A percentile compares a stretch with the other conserved stretches of the same genome.
Conservation (phyloP, 345 rosid species). For the Eucalyptus paniculata region DNA sequence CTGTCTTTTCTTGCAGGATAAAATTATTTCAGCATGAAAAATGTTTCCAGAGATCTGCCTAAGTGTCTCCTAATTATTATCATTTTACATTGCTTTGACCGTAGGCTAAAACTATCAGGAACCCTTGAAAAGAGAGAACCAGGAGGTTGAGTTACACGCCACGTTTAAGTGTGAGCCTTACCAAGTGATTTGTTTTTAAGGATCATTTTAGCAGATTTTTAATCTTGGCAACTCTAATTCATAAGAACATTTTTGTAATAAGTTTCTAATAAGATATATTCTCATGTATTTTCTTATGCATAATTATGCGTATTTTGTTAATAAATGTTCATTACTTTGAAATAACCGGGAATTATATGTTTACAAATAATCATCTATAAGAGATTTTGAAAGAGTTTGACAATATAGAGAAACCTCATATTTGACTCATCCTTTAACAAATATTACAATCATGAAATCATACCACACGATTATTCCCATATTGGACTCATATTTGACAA, state of each 20-base stretch:
- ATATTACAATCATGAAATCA: neutral
- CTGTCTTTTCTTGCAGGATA: neutral
- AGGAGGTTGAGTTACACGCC: neutral
- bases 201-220: neutral
- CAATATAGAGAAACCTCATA: too few species aligned
- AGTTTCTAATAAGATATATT: too few species aligned
- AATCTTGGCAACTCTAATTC: neutral
- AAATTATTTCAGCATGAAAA: neutral
- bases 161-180: neutral
- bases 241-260: too few species aligned
- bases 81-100: neutral
- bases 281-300: neutral
- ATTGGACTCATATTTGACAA: too few species aligned
- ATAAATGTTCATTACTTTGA: too few species aligned
- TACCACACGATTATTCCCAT: too few species aligned
- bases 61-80: neutral
- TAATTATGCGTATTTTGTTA: too few species aligned
- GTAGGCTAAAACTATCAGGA: neutral
- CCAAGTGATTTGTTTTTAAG: neutral
- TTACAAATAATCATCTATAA: too few species aligned
- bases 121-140: neutral
- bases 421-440: neutral
- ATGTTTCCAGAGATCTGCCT: neutral
- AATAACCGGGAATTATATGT: too few species aligned
- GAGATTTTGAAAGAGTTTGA: too few species aligned